Evolutionary conservation across 176 grass and related monocot species (phyloP), one percentile per base, ranked within the genome.

Genomic region (Bolboschoenus planiculmis): DNA sequence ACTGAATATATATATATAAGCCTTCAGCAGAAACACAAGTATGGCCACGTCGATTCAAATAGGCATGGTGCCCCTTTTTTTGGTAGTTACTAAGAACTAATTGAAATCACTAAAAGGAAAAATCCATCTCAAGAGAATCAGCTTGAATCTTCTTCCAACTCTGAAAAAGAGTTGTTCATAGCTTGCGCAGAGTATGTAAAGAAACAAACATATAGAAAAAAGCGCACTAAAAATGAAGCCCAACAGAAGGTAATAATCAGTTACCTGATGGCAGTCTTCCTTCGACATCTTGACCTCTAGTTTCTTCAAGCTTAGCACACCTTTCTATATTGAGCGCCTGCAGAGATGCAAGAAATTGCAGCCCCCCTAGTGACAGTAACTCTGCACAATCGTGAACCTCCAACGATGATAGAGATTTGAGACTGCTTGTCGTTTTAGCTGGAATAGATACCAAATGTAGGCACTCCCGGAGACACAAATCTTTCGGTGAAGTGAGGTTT

Each of bases 401-500:
- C 9, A 81, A 37, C 2, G 3, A 0, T 23, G 33, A 13, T 10
- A 81, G 20, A 3, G 55, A 81, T 61, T 61, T 40, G 1, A 58
- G 56, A 60, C 21, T 24, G 6, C 55, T 43, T 13, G 33, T 61
- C 0, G 23, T 33, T 39, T 81, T 33, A 81, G 47, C 7, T 5
- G 55, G 51, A 18, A 61, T 16, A 26, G 78, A 80, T 54, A 35
- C 24, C 44, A 86, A 31, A 53, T n/a, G 2, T 7, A n/a, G 2
- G 40, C 57, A 82, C 4, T 33, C 0, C 4, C 11, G 0, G 7
- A 81, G 44, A 8, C 0, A 1, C 26, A 86, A 56, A 0, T 10
- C 5, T 27, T 29, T 33, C 3, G 82, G 78, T 9, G 78, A 86
- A 51, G 29, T 75, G 47, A 81, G 85, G 10, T 86, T 86, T 13